phyloP scores from a whole-genome alignment of 768 basidiomycete species.

The Xerocomellus dryophilus region DNA sequence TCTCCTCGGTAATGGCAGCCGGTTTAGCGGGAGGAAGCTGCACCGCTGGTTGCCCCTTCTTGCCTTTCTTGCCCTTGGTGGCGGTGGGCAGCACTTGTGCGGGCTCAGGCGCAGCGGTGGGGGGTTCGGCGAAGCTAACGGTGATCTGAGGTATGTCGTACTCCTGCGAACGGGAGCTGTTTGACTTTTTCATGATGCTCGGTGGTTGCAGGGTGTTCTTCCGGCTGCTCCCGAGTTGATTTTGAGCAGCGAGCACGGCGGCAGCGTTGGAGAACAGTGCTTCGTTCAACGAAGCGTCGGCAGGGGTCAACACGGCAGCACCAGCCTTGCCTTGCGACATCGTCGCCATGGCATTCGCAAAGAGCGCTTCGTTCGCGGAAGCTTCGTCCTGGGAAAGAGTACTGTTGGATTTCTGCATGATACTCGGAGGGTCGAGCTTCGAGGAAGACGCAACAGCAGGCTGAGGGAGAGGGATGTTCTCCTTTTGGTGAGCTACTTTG shows the following conservation, averaged over 20 bases:
- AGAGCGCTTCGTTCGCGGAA: slow-evolving; percentile 25
- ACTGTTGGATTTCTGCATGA: slow-evolving; percentile 28
- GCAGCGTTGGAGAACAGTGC: slow-evolving; percentile 24
- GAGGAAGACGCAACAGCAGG: slow-evolving; percentile 4
- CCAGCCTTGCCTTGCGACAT: slow-evolving; percentile 16
- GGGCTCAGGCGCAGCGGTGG: slow-evolving; percentile 4
- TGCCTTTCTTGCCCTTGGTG: slow-evolving; percentile 27
- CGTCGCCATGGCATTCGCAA: slow-evolving; percentile 24
- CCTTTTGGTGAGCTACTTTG: slow-evolving; percentile 26
- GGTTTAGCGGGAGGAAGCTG: slow-evolving; percentile 14
- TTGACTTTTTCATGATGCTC: slow-evolving; percentile 27
- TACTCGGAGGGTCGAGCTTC: slow-evolving; percentile 21
- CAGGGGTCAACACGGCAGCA: slow-evolving; percentile 8
- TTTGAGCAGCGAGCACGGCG: slow-evolving; percentile 11
- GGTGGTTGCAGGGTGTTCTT: slow-evolving; percentile 18
- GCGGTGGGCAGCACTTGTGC: slow-evolving; percentile 5
- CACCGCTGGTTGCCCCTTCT: slow-evolving; percentile 16
- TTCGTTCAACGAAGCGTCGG: slow-evolving; percentile 27
- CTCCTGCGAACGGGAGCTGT: slow-evolving; percentile 26
- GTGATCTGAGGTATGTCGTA: slow-evolving; percentile 28
- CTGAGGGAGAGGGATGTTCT: slow-evolving; percentile 20
- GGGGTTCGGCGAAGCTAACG: slow-evolving; percentile 22
- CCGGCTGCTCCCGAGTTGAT: slow-evolving; percentile 1
- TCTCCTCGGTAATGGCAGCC: slow-evolving; percentile 17
- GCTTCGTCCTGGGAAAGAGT: slow-evolving; percentile 25